Conservation (phyloP, 31 red algal genomes). For the Odonthalia washingtoniensis region DNA sequence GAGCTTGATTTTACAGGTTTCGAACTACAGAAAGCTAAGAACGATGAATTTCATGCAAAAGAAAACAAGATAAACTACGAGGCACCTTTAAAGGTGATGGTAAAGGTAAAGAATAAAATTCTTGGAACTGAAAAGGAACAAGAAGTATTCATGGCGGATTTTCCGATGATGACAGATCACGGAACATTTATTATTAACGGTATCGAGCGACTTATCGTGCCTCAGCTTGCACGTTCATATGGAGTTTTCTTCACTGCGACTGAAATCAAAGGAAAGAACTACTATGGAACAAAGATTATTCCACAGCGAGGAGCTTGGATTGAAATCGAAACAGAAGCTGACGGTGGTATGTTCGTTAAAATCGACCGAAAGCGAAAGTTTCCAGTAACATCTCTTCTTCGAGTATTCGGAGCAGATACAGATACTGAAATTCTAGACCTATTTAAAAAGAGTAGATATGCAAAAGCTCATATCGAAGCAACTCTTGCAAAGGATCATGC, state of each 20-base stretch:
- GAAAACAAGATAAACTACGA: conserved; percentile 5
- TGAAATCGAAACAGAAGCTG: conserved; percentile 12
- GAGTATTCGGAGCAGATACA: conserved; percentile 11
- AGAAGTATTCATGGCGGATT: conserved; percentile 28
- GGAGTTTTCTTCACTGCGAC: conserved; percentile 19
- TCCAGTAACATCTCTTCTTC: conserved; percentile 12
- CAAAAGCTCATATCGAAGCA: background rate
- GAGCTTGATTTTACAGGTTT: background rate
- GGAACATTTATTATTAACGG: conserved; percentile 41
- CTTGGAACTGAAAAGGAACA: conserved; percentile 16
- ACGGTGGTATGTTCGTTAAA: conserved; percentile 14
- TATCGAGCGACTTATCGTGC: conserved; percentile 23
- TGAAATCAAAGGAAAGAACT: conserved; percentile 10
- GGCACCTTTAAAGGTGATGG: background rate
- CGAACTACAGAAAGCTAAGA: background rate
- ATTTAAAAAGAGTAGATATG: background rate
- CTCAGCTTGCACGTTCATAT: conserved; percentile 20
- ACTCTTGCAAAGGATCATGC: conserved; percentile 11
- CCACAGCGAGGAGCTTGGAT: conserved; percentile 5
- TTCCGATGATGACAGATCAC: conserved; percentile 30
- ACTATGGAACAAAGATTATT: conserved; percentile 16
- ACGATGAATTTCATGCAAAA: conserved; percentile 24
- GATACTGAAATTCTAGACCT: conserved; percentile 5
- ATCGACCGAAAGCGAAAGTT: conserved; percentile 23
- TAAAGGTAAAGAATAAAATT: conserved; percentile 25